Base-by-base conservation (phyloP, 2,329 filamentous ascomycete species). In the Pseudocercospora vitis region DNA sequence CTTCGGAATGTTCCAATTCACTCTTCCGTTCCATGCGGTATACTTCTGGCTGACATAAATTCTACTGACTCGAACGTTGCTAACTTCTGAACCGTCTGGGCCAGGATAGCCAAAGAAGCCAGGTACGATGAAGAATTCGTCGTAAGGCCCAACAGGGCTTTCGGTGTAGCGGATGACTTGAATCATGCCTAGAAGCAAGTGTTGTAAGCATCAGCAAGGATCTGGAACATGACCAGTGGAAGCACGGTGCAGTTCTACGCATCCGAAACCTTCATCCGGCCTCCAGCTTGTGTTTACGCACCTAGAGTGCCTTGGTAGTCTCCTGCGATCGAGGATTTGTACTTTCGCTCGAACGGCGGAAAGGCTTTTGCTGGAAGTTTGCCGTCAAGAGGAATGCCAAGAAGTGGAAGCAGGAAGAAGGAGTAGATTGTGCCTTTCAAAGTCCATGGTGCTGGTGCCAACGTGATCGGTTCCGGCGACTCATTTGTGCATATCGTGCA, bases 1-100 rank as follows among this genome's bases (percentile, higher is more conserved):
- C 33, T 61, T 61, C 12, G 60, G 60, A 16, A 61, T 57, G 53
- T 63, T 63, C 60, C 60, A 63, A 33, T 56, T 48, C 49, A 55
- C 50, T 50, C 47, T 28, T 42, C 37, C 57, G 12, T 50, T 63
- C 46, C 50, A 63, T 3, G 40, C 48, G 3, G 53, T 59, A 28
- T 61, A 60, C 40, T 58, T 60, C 35, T 61, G 58, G 19, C 45
- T 57, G 28, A 63, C 59, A 46, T 61, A 61, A 29, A 61, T 61
- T 29, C 59, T 55, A 26, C 45, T 46, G 23, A 59, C 50, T 4
- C 57, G 37, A 18, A 56, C 23, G 24, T 50, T 50, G 16, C 31
- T 31, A 46, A 50, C 21, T 14, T 31, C 37, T 37, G 55, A 31
- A 8, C 57, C 52, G 44, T 54, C 49, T 14, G 19, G 19, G 7